Evolutionary conservation across 495 filamentous ascomycete species (phyloP), one percentile per base, ranked within the genome.

Genomic region (Pseudomonodictys pantanalensis): DNA sequence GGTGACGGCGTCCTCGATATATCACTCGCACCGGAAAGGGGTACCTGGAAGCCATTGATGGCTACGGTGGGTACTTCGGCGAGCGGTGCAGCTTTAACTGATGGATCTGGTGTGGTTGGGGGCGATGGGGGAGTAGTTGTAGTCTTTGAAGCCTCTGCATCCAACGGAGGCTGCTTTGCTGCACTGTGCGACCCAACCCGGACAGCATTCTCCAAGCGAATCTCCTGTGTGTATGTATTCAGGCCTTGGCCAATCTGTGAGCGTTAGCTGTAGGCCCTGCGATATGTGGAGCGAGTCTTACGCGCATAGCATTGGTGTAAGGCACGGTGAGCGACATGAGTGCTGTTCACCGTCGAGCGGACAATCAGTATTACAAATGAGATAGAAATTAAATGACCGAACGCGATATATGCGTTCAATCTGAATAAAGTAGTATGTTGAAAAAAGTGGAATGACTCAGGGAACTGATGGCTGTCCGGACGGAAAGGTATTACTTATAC

Each of bases 241-340:
- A 67, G 64, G 42, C 64, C 64, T 56, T 67, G 64, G 8, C 64
- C 64, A 59, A 63, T 61, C 57, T 65, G 22, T 8, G 3, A 33
- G 2, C 39, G 42, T 6, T 20, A 18, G n/a, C n/a, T n/a, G n/a
- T n/a, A 30, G 49, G 45, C 39, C 22, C 29, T 9, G 18, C 6
- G 1, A n/a, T 4, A 28, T 38, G 17, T 17, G n/a, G n/a, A n/a
- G 24, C 12, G 20, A n/a, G 44, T 52, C 62, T 28, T 60, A 65
- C 52, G 58, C 63, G 63, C 63, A 66, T 66, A 43, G 63, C 57
- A 62, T 66, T 66, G 38, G 63, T 66, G 49, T 66, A 66, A 32
- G 63, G 63, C 24, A 58, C 63, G 11, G 58, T 66, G 23, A 62
- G 52, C 17, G 62, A 65, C 62, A 65, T 65, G 11, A 23, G 39